Evolutionary conservation across 805 yeast species (phyloP), one percentile per base, ranked within the genome.

Genomic region (Komagataella populi): DNA sequence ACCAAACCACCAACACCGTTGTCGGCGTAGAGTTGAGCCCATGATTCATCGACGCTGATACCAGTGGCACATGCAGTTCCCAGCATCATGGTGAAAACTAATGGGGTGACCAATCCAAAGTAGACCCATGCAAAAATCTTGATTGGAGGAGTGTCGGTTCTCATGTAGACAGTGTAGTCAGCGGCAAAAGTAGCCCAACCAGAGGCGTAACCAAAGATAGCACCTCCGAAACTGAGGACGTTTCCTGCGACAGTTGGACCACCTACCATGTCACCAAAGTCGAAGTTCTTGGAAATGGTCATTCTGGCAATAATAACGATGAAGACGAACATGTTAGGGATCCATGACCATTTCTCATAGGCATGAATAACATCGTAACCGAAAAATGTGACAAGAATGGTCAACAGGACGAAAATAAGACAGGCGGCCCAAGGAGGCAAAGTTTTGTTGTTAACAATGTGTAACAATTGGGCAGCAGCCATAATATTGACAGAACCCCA

Each of bases 101-200:
- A 71, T 50, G 96, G 95, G 55, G 78, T 57, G 52, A 72, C 68
- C 60, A 87, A 72, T 58, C 95, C 95, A 47, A 67, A 55, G 54
- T 78, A 65, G 52, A 89, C 79, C 56, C 81, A 76, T 51, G 76
- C 64, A 70, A 87, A 88, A 52, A 87, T 72, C 62, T 72, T 81
- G 62, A 57, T 56, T 47, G 78, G 70, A 66, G 76, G 77, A 56
- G 83, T 79, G 60, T 77, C 74, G 59, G 76, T 71, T 57, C 84
- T 87, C 77, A 85, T 87, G 71, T 87, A 90, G 47, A 84, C 88
- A 49, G 96, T 87, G 70, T 89, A 90, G 70, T 89, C 97, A 50
- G 95, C 80, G 23, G 96, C 93, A 59, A 83, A 87, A 17, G 96
- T 83, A 52, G 95, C 80, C 97, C 97, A 89, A 55, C 96, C 96